phyloP scores from a whole-genome alignment of 257 asterid species.

The Solanum lycopersicoides region DNA sequence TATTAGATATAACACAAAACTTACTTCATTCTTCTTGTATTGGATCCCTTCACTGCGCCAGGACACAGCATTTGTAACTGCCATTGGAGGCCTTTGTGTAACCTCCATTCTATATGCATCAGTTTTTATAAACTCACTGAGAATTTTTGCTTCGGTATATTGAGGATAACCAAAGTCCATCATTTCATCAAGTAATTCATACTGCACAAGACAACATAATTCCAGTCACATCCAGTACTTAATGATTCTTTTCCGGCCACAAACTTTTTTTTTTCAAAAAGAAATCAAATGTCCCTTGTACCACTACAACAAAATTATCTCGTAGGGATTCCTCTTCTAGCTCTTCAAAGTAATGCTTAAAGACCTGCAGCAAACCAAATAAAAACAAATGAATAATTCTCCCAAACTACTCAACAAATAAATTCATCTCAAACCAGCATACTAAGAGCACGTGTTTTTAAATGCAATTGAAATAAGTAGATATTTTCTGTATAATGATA shows the following conservation, averaged over 20 bases:
- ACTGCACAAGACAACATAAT: constrained; percentile 32
- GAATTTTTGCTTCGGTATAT: constrained; percentile 96
- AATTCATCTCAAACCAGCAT: neutral
- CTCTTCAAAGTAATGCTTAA: constrained; percentile 96
- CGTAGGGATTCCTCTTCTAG: constrained; percentile 96
- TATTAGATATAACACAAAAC: constrained; percentile 7
- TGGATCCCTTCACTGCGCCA: constrained; percentile 99
- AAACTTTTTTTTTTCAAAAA: neutral
- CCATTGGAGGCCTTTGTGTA: constrained; percentile 99
- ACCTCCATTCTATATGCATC: constrained; percentile 99
- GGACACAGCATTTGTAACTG: constrained; percentile 98
- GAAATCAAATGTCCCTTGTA: constrained; percentile 19
- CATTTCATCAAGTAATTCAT: constrained; percentile 95
- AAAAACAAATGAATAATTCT: neutral
- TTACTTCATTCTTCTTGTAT: constrained; percentile 91
- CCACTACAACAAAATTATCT: constrained; percentile 99
- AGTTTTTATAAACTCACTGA: constrained; percentile 95
- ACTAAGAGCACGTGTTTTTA: neutral
- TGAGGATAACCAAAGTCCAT: constrained; percentile 99
- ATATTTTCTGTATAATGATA: neutral
- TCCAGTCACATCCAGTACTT: neutral
- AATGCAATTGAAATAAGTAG: neutral
- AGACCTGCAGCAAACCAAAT: constrained; percentile 47
- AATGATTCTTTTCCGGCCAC: neutral
- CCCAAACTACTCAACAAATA: neutral